Base-by-base conservation (phyloP, 2,329 filamentous ascomycete genomes). In the Pleoardoris graminearum region DNA sequence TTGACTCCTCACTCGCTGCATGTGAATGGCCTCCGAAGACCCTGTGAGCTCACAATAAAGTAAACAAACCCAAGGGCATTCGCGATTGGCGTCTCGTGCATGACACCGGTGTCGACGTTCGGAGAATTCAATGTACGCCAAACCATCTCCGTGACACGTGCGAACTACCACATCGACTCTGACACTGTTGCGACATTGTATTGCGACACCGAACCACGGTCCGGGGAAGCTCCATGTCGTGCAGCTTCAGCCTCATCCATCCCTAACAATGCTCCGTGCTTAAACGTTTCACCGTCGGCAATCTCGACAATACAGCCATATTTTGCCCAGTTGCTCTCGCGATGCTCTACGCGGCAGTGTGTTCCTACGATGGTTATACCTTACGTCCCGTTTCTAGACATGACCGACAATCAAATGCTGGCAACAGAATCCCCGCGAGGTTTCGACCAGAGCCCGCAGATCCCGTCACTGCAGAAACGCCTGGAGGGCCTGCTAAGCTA, bases 141-240 rank as follows among this genome's bases (percentile, higher is more conserved):
- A 48, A 21, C 14, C 29, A 30, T 49, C 38, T 49, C 50, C 45
- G 50, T 37, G 23, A 48, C 43, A 49, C 45, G 45, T 49, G 50
- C 38, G 45, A 23, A 44, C 23, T 45, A 17, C 45, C 50, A 25
- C 38, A 33, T 48, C 29, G 38, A 37, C 39, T 29, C 50, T 33
- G 44, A 53, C 44, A 32, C 32, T 21, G 7, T 30, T 38, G 12
- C 25, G 19, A 39, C 36, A 33, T 49, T 32, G 45, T 22, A 32
- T 53, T 39, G 22, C n/a, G 44, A 29, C 23, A 38, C 50, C 44
- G 50, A 53, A 17, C 33, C 37, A 41, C 42, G 33, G 37, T 39
- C 51, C 41, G 46, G 51, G 47, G 39, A 46, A 45, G 16, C 21
- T 7, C 7, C 7, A 53, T 48, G 51, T 53, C 46, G 51, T 53